phyloP scores from a whole-genome alignment of 441 rosid species.

The Manihot esculenta region DNA sequence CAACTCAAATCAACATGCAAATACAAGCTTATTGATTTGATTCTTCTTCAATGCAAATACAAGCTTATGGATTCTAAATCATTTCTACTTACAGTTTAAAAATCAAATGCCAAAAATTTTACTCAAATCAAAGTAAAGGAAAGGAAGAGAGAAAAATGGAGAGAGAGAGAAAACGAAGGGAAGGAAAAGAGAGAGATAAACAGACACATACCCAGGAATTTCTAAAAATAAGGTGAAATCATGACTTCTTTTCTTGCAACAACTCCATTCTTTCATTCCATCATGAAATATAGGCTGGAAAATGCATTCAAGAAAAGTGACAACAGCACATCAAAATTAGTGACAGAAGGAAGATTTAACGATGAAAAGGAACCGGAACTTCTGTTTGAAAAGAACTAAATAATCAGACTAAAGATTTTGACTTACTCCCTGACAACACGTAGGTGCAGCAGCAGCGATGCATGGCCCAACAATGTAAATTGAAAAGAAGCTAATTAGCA shows the following conservation, averaged over 20 bases:
- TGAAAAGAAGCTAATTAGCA: conserved; percentile 29
- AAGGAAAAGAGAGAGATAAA: neutral
- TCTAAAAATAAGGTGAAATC: conserved; percentile 80
- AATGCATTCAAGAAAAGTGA: conserved; percentile 14
- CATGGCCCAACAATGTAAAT: conserved; percentile 35
- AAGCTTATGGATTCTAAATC: neutral
- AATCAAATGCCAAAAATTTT: neutral
- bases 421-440: conserved; percentile 71
- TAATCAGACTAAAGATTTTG: neutral
- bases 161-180: too few species aligned
- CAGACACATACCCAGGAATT: conserved; percentile 72
- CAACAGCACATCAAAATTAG: neutral
- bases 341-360: neutral
- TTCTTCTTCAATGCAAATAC: too few species aligned
- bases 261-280: conserved; percentile 98
- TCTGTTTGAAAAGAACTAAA: neutral
- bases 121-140: neutral
- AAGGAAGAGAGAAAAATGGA: neutral
- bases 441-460: conserved; percentile 21
- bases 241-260: conserved; percentile 94
- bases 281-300: conserved; percentile 85
- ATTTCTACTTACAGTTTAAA: neutral
- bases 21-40: neutral
- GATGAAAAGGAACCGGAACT: conserved; percentile 5
- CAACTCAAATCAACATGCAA: neutral